Evolutionary conservation across 2,329 filamentous ascomycete species (phyloP).

Genomic region (Drechslerella dactyloides): DNA sequence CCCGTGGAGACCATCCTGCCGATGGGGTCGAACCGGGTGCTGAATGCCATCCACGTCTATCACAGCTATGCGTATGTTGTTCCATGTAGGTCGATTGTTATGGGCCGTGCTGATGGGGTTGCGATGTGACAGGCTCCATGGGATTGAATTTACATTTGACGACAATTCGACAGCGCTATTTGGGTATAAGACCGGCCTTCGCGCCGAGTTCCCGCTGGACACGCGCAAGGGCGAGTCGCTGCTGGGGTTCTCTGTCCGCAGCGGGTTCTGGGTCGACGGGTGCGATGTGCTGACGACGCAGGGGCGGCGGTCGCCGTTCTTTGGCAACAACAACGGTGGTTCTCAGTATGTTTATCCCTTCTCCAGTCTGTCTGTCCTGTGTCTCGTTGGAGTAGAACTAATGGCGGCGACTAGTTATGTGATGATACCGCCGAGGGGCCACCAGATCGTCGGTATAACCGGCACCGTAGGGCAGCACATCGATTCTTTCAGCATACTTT

Average conservation of each 20-base stretch:
- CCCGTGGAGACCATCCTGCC: slow-evolving; percentile 73
- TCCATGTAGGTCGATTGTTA: neutral
- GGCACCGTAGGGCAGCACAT: slow-evolving; percentile 61
- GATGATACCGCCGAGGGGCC: slow-evolving; percentile 86
- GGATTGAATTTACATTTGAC: slow-evolving; percentile 91
- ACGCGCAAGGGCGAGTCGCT: slow-evolving; percentile 83
- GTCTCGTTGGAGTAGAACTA: neutral
- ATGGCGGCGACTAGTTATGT: slow-evolving; percentile 69
- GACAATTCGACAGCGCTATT: slow-evolving; percentile 84
- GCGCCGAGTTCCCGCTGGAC: slow-evolving; percentile 69
- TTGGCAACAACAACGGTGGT: slow-evolving; percentile 79
- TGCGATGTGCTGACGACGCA: slow-evolving; percentile 87
- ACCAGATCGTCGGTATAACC: slow-evolving; percentile 83
- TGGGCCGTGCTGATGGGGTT: slow-evolving; percentile 59
- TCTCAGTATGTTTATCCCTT: slow-evolving; percentile 71
- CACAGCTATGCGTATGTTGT: slow-evolving; percentile 24
- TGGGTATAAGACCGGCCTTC: slow-evolving; percentile 79
- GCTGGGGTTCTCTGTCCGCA: slow-evolving; percentile 78
- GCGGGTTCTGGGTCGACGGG: slow-evolving; percentile 78
- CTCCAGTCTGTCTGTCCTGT: slow-evolving; percentile 3
- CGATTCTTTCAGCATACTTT: slow-evolving; percentile 54
- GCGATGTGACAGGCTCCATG: slow-evolving; percentile 66
- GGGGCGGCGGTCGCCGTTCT: slow-evolving; percentile 83
- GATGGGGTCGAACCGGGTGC: slow-evolving; percentile 64
- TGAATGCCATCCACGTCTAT: slow-evolving; percentile 27